Evolutionary conservation across 2,329 filamentous ascomycete species (phyloP).

Genomic region (Fusarium sp.): DNA sequence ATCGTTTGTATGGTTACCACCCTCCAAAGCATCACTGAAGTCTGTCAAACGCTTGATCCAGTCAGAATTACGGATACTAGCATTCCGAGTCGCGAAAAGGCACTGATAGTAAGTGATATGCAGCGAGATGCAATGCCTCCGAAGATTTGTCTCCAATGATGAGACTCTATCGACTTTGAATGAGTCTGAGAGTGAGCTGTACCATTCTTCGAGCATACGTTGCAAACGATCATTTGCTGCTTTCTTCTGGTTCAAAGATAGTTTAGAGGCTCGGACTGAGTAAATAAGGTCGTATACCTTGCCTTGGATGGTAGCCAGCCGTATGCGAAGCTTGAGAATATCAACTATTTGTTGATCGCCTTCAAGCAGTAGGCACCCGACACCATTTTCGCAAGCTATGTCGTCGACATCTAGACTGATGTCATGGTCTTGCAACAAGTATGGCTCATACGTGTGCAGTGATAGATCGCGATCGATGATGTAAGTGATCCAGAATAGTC

Average conservation of each 20-base stretch:
- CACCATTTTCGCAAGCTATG: neutral
- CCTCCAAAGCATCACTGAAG: neutral
- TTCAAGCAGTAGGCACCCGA: neutral
- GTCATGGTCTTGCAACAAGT: constrained; percentile 23
- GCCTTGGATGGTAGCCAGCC: constrained; percentile 20
- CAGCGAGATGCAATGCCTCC: constrained; percentile 5
- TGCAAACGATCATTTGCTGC: neutral
- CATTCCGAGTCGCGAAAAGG: constrained; percentile 6
- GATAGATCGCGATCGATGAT: constrained; percentile 23
- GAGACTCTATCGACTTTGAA: constrained; percentile 2
- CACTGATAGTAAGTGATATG: constrained; percentile 18
- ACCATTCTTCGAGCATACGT: constrained; percentile 18
- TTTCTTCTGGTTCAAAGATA: neutral
- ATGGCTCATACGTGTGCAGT: constrained; percentile 3
- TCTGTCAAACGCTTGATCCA: constrained; percentile 11
- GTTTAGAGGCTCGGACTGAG: neutral
- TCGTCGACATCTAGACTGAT: constrained; percentile 6
- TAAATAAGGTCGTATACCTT: constrained; percentile 27
- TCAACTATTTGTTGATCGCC: neutral
- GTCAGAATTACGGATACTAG: neutral
- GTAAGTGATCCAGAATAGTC: constrained; percentile 29
- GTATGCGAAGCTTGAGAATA: neutral
- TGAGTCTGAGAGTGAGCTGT: neutral
- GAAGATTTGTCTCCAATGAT: neutral
- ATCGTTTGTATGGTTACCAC: neutral